Evolutionary conservation across 164 flowering plant genomes (phyloP).

Genomic region (Liriodendron chinense): DNA sequence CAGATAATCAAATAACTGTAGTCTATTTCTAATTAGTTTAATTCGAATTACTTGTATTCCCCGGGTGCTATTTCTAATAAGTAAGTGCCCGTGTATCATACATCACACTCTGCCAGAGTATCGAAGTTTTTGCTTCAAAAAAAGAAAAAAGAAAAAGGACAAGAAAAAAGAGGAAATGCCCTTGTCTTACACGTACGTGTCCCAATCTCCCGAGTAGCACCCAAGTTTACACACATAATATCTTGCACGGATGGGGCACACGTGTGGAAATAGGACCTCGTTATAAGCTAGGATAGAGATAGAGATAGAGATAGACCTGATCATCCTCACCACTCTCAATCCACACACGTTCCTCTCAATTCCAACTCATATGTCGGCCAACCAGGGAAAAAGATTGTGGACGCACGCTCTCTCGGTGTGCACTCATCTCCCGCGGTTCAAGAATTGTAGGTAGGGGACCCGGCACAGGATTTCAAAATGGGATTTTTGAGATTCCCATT

Average conservation of each 20-base stretch:
- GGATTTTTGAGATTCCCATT: neutral
- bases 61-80: too few relatives aligned
- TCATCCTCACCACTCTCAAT: neutral
- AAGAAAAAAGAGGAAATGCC: neutral
- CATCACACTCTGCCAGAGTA: too few relatives aligned
- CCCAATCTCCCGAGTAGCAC: neutral
- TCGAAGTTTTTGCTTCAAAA: too few relatives aligned
- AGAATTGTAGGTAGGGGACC: neutral
- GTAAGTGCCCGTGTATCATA: too few relatives aligned
- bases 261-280: neutral
- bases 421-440: neutral
- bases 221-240: neutral
- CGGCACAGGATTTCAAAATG: neutral
- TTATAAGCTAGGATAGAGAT: neutral
- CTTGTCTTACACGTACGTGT: neutral
- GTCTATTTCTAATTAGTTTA: too few relatives aligned
- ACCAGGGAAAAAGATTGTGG: neutral
- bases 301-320: neutral
- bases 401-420: too few relatives aligned
- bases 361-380: too few relatives aligned
- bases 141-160: too few relatives aligned
- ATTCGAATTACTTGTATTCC: too few relatives aligned
- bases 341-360: conserved; percentile 3
- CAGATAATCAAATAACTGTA: too few relatives aligned
- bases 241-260: neutral